Conservation (phyloP, 495 filamentous ascomycete genomes). For the Bryoglossum gracile region DNA sequence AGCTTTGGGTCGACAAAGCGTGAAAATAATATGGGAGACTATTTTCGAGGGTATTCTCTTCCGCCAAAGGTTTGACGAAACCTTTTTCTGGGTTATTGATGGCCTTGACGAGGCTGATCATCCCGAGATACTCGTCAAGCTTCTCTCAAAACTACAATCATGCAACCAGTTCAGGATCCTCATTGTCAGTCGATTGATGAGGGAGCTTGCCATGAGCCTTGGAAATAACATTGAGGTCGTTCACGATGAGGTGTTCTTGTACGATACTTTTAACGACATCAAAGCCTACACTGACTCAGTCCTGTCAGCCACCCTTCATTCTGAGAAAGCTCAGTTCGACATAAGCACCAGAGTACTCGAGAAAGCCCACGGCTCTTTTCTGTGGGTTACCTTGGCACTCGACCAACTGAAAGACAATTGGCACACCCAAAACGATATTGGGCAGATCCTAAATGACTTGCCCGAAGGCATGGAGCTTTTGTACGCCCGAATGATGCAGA, state of each 20-base stretch:
- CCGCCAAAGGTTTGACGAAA: constrained; percentile 6
- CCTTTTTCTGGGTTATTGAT: constrained; percentile 33
- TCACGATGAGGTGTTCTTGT: constrained; percentile 2
- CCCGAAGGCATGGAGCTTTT: constrained; percentile 36
- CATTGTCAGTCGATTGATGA: constrained; percentile 17
- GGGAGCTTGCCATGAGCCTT: constrained; percentile 15
- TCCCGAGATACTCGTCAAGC: constrained; percentile 16
- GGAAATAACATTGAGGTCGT: constrained; percentile 3
- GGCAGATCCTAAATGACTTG: constrained; percentile 30
- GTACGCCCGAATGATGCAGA: constrained; percentile 32
- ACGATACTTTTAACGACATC: constrained; percentile 25
- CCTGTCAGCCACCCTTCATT: constrained; percentile 12
- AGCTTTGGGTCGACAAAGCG: constrained; percentile 23
- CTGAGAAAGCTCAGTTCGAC: constrained; percentile 15
- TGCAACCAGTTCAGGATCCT: constrained; percentile 16
- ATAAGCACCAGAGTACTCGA: not conserved
- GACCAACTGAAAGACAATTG: constrained; percentile 27
- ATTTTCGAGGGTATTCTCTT: constrained; percentile 30
- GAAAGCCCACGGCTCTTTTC: constrained; percentile 25
- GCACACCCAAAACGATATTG: constrained; percentile 24
- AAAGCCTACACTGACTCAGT: constrained; percentile 19
- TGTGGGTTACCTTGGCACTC: constrained; percentile 32
- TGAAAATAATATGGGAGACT: constrained; percentile 33
- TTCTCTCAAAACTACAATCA: constrained; percentile 8
- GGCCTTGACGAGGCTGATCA: constrained; percentile 31